A percentile compares a stretch with the other conserved stretches of the same genome.
Conservation (phyloP, 352 stramenopile species). For the Phytophthora syringae region DNA sequence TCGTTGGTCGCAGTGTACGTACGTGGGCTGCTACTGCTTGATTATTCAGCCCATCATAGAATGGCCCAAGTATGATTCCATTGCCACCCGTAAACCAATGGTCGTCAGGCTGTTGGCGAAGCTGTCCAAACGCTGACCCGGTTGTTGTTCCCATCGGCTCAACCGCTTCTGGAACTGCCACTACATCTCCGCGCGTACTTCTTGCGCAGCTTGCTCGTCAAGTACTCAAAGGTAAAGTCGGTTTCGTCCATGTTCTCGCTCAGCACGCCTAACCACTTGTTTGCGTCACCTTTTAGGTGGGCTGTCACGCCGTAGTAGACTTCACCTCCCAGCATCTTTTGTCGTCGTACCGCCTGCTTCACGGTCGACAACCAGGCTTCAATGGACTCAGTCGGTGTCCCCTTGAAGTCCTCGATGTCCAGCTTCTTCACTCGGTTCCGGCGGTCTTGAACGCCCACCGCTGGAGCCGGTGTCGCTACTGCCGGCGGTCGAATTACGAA, state of each 20-base stretch:
- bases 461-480: background rate
- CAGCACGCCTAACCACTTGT: background rate
- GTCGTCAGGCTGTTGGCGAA: background rate
- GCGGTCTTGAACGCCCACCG: background rate
- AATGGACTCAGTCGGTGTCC: background rate
- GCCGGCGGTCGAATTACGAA: background rate
- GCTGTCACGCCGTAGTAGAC: slow-evolving; percentile 1
- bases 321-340: background rate
- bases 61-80: background rate
- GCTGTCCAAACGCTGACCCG: background rate
- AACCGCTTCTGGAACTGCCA: background rate
- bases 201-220: background rate
- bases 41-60: background rate
- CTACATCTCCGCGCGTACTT: background rate
- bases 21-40: background rate
- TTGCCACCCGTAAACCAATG: background rate
- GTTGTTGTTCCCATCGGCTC: background rate
- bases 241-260: background rate
- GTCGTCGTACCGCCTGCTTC: background rate
- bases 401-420: background rate
- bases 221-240: background rate
- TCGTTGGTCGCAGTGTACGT: background rate
- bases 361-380: background rate
- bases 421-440: background rate
- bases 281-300: background rate